Evolutionary conservation across 345 rosid genomes (phyloP), one percentile per base, ranked within the genome.

Genomic region (Heritiera fomes): DNA sequence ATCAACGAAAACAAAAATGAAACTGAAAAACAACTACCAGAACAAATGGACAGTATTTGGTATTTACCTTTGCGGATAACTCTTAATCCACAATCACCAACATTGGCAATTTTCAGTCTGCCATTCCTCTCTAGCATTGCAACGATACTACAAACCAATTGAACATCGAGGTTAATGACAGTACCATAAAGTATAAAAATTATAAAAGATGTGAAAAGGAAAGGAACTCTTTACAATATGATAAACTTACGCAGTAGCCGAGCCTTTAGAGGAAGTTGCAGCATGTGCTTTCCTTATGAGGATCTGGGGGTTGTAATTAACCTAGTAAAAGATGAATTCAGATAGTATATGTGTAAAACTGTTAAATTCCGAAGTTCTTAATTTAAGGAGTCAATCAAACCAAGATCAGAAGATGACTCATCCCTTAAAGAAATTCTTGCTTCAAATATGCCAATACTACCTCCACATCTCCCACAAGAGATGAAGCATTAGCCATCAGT

Each of bases 51-150:
- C 23, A 20, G 28, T 20, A 23, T 20, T 53, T 28, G 60, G 43
- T 43, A 73, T 28, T 47, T 65, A 91, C 97, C 98, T 83, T 87
- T 65, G n/a, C 97, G 90, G 67, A 95, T 83, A 76, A 88, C 85
- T 82, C 85, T 88, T 71, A 93, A 83, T 84, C 98, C 99, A 86
- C 97, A 93, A 81, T 95, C 97, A 61, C 98, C 98, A 30, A 91
- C 88, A 85, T 86, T 91, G 45, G 96, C 94, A 15, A 91, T 83
- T 86, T 88, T 95, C 52, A 95, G 83, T 61, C 78, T 75, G 71
- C 99, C 92, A 32, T 84, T 80, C 58, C 87, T 91, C 85, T 92
- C 96, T 82, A 90, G 84, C 96, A 92, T 87, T 50, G 93, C 98
- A 75, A 92, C 83, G 70, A 92, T 88, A 78, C 99, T 93, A 78